A percentile compares a stretch with the other conserved stretches of the same genome.
These are phyloP conservation scores for Physcomitrellopsis africana DNA, from an alignment of 225 moss, liverwort and hornwort genomes.

Conservation along the genomic window DNA sequence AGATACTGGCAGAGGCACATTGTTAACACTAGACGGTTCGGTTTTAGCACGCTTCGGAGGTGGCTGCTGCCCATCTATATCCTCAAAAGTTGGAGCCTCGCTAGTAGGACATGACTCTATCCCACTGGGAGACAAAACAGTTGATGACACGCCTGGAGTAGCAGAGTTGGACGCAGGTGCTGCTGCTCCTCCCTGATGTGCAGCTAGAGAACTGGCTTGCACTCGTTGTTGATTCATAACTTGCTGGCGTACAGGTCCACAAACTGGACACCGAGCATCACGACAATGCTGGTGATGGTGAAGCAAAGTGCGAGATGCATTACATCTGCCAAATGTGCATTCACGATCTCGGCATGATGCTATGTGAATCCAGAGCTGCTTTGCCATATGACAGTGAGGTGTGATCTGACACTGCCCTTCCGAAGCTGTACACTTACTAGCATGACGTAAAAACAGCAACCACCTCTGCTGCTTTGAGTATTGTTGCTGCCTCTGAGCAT, in stretches of 20 bases:
- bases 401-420: conserved; percentile 86
- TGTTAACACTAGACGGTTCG: conserved; percentile 48
- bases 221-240: conserved; percentile 76
- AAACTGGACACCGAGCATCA: conserved; percentile 92
- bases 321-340: conserved; percentile 87
- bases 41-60: conserved; percentile 78
- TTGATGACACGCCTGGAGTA: conserved; percentile 41
- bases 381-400: conserved; percentile 93
- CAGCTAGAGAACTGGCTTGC: conserved; percentile 51
- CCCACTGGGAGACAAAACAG: conserved; percentile 52
- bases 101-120: conserved; percentile 53
- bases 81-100: conserved; percentile 45
- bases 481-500: conserved; percentile 91
- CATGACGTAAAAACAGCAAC: conserved; percentile 91
- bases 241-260: conserved; percentile 92
- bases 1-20: conserved; percentile 39
- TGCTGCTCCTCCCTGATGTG: conserved; percentile 46
- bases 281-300: conserved; percentile 86
- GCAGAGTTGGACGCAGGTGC: conserved; percentile 45
- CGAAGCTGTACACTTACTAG: conserved; percentile 86
- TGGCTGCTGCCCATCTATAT: conserved; percentile 72
- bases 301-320: conserved; percentile 90
- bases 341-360: conserved; percentile 80
- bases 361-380: conserved; percentile 91
- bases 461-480: conserved; percentile 97